A percentile compares a stretch with the other conserved stretches of the same genome.
Evolutionary conservation across 225 moss, liverwort and hornwort genomes (phyloP).

Genomic region (Pseudoscleropodium purum): DNA sequence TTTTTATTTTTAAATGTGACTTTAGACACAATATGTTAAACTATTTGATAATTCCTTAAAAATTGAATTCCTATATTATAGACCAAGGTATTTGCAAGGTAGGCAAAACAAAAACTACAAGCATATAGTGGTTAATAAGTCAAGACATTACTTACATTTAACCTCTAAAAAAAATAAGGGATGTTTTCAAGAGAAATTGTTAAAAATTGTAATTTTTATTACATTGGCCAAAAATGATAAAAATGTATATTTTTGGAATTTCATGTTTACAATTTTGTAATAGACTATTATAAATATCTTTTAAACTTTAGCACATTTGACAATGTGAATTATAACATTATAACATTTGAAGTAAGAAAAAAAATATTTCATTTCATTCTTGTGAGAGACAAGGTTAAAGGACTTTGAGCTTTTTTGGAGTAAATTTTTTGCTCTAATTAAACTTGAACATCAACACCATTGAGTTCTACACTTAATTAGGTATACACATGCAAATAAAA

Average conservation of each 20-base stretch:
- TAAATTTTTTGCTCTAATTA: not conserved
- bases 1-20: too few species aligned
- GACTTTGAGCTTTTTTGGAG: accelerated
- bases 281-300: not conserved
- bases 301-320: not conserved
- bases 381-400: accelerated
- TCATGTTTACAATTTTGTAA: accelerated
- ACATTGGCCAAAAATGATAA: too few species aligned
- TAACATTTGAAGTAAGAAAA: not conserved
- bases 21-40: too few species aligned
- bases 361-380: not conserved
- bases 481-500: not conserved
- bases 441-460: not conserved
- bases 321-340: not conserved
- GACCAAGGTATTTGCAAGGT: too few species aligned
- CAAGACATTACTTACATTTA: too few species aligned
- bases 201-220: too few species aligned
- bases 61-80: too few species aligned
- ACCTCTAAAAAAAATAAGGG: accelerated
- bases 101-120: too few species aligned
- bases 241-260: too few species aligned
- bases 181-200: too few species aligned
- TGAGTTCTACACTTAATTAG: accelerated
- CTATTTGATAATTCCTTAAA: too few species aligned
- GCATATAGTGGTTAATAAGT: too few species aligned